These are phyloP conservation scores for Ustilaginoidea virens DNA, from an alignment of 2,329 filamentous ascomycete genomes.

Conservation along the genomic window DNA sequence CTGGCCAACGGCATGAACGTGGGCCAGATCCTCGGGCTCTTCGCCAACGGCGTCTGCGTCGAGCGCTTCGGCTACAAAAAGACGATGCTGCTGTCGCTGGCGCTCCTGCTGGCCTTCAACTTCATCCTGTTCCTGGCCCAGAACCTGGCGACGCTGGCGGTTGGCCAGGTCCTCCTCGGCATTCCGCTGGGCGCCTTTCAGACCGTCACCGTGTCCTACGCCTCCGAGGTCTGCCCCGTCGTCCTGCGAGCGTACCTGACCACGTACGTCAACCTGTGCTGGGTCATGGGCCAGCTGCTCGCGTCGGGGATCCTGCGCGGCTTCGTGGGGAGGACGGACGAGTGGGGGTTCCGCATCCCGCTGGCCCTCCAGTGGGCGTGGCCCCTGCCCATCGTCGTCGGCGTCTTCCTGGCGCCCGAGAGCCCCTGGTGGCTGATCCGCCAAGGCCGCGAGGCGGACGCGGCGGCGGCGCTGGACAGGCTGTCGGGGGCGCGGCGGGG, in stretches of 20 bases:
- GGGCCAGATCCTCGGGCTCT: slow-evolving; percentile 1
- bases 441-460: slow-evolving; percentile 24
- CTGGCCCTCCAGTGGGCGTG: slow-evolving; percentile 30
- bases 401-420: slow-evolving; percentile 31
- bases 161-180: slow-evolving; percentile 24
- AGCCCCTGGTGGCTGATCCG: slow-evolving; percentile 40
- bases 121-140: slow-evolving; percentile 26
- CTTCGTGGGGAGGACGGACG: slow-evolving; percentile 15
- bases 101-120: slow-evolving; percentile 21
- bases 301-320: slow-evolving; percentile 22
- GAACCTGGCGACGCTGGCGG: slow-evolving; percentile 18
- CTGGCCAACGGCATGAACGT: slow-evolving; percentile 17
- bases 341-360: slow-evolving; percentile 27
- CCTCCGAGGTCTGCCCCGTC: slow-evolving; percentile 19
- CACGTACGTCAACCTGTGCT: slow-evolving; percentile 25
- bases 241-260: slow-evolving; percentile 21
- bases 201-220: slow-evolving; percentile 25
- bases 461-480: too few species aligned
- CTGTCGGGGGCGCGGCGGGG: too few species aligned
- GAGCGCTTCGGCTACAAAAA: slow-evolving; percentile 20
- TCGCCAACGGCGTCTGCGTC: background rate
- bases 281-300: slow-evolving; percentile 25
- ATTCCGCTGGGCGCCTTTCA: slow-evolving; percentile 24
- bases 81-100: slow-evolving; percentile 23
- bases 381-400: slow-evolving; percentile 21